These are phyloP conservation scores for Eimeria zaria DNA, from an alignment of 169 alveolate species.

Conservation along the genomic window DNA sequence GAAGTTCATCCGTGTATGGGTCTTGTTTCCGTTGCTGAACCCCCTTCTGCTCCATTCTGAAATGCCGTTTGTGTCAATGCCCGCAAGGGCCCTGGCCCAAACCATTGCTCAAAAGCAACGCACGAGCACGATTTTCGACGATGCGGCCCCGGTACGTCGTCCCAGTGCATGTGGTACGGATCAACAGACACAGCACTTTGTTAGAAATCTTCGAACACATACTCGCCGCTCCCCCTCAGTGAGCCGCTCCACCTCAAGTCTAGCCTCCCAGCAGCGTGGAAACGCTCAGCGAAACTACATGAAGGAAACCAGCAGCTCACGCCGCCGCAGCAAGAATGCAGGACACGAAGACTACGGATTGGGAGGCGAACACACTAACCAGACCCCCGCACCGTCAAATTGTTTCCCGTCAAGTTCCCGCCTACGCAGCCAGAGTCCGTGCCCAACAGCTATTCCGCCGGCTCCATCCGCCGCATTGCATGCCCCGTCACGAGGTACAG, in stretches of 20 bases:
- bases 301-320: conserved; percentile 71
- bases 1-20: background rate
- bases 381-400: background rate
- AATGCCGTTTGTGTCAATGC: conserved; percentile 53
- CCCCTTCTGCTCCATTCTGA: background rate
- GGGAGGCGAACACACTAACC: background rate
- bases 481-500: background rate
- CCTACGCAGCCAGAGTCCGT: conserved; percentile 54
- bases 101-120: conserved; percentile 65
- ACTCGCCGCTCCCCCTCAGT: conserved; percentile 48
- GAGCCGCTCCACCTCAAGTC: conserved; percentile 39
- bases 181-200: conserved; percentile 63
- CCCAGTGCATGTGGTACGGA: conserved; percentile 70
- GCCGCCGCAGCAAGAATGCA: conserved; percentile 70
- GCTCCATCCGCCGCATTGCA: background rate
- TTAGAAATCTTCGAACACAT: conserved; percentile 21
- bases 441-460: background rate
- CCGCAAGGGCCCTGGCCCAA: conserved; percentile 72
- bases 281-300: conserved; percentile 37
- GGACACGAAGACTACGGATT: background rate
- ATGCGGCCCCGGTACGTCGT: conserved; percentile 4
- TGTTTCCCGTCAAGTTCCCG: conserved; percentile 1
- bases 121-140: conserved; percentile 57
- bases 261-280: conserved; percentile 26
- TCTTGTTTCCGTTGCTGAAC: background rate